Base-by-base conservation (phyloP, 306 rosid genomes). In the Psophocarpus tetragonolobus region DNA sequence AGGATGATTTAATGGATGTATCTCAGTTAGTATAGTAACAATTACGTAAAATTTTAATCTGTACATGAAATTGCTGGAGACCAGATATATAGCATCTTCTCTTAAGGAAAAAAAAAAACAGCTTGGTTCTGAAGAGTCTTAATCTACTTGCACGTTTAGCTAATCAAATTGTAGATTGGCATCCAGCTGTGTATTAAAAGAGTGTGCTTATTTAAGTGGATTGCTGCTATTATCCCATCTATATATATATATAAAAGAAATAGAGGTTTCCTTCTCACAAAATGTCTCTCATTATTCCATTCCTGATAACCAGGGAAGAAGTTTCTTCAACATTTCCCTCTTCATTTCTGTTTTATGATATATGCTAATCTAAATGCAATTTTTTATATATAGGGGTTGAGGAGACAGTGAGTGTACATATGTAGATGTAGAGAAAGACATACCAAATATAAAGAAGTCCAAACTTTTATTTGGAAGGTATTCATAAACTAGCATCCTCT, bases 391-490 rank as follows among this genome's bases (percentile, higher is more conserved):
- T 4, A 26, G n/a, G n/a, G 6, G 47, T n/a, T 12, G 32, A 39
- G 48, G 42, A 57, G 26, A 38, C 4, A 71, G 26, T 38, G 41
- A 80, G n/a, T n/a, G n/a, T n/a, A n/a, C n/a, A n/a, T n/a, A n/a
- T n/a, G n/a, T n/a, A n/a, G n/a, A n/a, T n/a, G 7, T n/a, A 36
- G 12, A 48, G 11, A 38, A 6, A 26, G 10, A 1, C 86, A 0
- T 57, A 85, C 93, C 86, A 1, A 81, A 87, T 56, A 87, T 71
- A 13, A 81, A 82, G 51, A 65, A 80, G 77, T 89, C 90, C 71
- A 88, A 75, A 54, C 93, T 87, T 77, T 79, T 82, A 74, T 85
- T 85, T 61, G 88, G 76, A 3, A 85, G 35, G 48, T 74, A 85
- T 63, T 85, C 88, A 63, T 82, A 85, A 71, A 85, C 62, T 36